Percentiles rank a stretch among this genome's conserved stretches.
These are phyloP conservation scores for Starmera caribaea DNA, from an alignment of 805 yeast genomes.

Conservation along the genomic window DNA sequence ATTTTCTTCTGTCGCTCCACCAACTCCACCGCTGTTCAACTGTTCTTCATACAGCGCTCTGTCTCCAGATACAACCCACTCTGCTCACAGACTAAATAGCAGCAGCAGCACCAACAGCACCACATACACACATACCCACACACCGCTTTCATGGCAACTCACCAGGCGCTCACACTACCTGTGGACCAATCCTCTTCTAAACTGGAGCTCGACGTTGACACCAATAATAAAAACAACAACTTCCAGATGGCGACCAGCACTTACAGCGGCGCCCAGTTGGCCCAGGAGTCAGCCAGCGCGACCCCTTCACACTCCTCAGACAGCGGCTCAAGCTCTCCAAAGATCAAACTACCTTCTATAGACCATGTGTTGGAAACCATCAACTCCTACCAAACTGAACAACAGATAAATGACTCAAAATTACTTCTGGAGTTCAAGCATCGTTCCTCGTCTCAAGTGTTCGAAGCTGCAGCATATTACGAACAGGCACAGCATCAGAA, in stretches of 20 bases:
- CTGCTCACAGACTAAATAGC: background rate
- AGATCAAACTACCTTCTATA: conserved; percentile 15
- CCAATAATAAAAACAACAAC: background rate
- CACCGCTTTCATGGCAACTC: background rate
- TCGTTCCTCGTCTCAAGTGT: background rate
- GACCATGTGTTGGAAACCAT: conserved; percentile 15
- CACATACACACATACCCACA: too few relatives aligned
- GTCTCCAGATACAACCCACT: background rate
- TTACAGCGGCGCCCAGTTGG: conserved; percentile 1
- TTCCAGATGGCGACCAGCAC: background rate
- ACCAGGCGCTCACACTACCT: too few relatives aligned
- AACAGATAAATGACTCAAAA: conserved; percentile 19
- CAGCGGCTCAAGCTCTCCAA: background rate
- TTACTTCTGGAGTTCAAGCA: conserved; percentile 16
- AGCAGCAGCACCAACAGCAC: background rate
- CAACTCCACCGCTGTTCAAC: conserved; percentile 1
- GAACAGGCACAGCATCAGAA: too few relatives aligned
- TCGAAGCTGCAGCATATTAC: too few relatives aligned
- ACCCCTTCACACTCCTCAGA: background rate
- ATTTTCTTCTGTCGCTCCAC: background rate
- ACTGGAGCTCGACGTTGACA: background rate
- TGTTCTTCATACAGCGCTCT: background rate
- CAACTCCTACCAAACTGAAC: conserved; percentile 18
- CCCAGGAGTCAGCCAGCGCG: background rate
- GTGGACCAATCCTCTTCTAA: background rate